Percentiles rank a stretch among this genome's conserved stretches.
Conservation (phyloP, 176 grass and related monocot genomes). For the Canna indica region DNA sequence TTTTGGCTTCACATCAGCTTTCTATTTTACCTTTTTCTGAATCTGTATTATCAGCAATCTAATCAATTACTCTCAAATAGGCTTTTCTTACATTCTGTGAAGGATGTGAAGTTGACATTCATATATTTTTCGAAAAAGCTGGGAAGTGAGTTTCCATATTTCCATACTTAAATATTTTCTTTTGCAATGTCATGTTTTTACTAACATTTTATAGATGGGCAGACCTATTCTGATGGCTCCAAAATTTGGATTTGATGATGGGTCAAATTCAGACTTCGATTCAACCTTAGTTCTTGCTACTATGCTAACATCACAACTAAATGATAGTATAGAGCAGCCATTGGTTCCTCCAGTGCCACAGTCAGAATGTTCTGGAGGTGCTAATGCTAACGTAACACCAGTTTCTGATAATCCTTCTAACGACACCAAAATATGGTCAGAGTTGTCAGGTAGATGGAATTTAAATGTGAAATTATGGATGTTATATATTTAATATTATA, state of each 20-base stretch:
- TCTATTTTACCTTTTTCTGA: not conserved
- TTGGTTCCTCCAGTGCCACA: slow-evolving; percentile 27
- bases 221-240: slow-evolving; percentile 69
- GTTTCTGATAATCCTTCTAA: slow-evolving; percentile 50
- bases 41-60: slow-evolving; percentile 9
- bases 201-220: slow-evolving; percentile 26
- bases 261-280: slow-evolving; percentile 64
- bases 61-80: slow-evolving; percentile 29
- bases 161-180: slow-evolving; percentile 4
- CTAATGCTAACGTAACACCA: slow-evolving; percentile 36
- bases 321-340: slow-evolving; percentile 34
- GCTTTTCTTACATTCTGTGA: slow-evolving; percentile 90
- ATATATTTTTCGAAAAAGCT: slow-evolving; percentile 81
- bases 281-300: slow-evolving; percentile 70
- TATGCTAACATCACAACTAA: slow-evolving; percentile 74
- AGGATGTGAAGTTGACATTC: slow-evolving; percentile 79
- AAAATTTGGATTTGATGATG: slow-evolving; percentile 69
- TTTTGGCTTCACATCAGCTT: not conserved
- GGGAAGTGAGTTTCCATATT: slow-evolving; percentile 52
- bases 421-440: slow-evolving; percentile 91
- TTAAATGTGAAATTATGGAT: slow-evolving; percentile 13
- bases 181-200: not conserved
- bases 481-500: not conserved
- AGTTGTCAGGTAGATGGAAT: slow-evolving; percentile 84
- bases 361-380: slow-evolving; percentile 33